A percentile compares a stretch with the other conserved stretches of the same genome.
Evolutionary conservation across 495 filamentous ascomycete species (phyloP).

Genomic region (Penicillium dipodomyicola): DNA sequence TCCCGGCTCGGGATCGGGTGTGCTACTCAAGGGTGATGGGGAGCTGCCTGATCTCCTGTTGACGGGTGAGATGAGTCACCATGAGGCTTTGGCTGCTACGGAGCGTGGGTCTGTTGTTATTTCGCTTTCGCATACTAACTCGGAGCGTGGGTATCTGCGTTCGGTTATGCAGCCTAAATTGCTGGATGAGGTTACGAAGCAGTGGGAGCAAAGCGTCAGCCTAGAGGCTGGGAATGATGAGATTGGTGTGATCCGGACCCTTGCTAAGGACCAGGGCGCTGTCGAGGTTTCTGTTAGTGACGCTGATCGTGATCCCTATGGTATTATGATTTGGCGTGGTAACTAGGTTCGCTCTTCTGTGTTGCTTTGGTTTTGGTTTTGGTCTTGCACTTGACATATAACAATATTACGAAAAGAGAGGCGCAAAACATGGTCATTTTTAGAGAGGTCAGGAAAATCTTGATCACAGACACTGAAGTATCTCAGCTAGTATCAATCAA

Average conservation of each 20-base stretch:
- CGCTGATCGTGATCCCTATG: conserved; percentile 76
- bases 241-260: no score
- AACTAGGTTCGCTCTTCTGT: not conserved
- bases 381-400: not conserved
- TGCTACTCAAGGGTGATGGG: conserved; percentile 61
- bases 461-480: not conserved
- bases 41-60: conserved; percentile 72
- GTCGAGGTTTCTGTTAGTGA: conserved; percentile 71
- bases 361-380: not conserved
- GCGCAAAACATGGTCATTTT: not conserved
- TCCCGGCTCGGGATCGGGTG: conserved; percentile 75
- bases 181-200: conserved; percentile 49
- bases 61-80: conserved; percentile 91
- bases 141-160: conserved; percentile 75
- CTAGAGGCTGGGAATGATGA: no score
- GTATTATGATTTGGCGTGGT: conserved; percentile 58
- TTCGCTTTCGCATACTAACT: conserved; percentile 87
- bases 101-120: conserved; percentile 87
- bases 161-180: conserved; percentile 67
- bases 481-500: not conserved
- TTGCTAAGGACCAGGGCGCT: conserved; percentile 35
- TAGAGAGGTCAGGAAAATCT: not conserved
- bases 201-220: conserved; percentile 37
- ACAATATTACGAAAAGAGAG: not conserved
- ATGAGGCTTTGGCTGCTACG: conserved; percentile 80